Conservation (phyloP, 1,284 basidiomycete species). For the Volvariella volvacea region DNA sequence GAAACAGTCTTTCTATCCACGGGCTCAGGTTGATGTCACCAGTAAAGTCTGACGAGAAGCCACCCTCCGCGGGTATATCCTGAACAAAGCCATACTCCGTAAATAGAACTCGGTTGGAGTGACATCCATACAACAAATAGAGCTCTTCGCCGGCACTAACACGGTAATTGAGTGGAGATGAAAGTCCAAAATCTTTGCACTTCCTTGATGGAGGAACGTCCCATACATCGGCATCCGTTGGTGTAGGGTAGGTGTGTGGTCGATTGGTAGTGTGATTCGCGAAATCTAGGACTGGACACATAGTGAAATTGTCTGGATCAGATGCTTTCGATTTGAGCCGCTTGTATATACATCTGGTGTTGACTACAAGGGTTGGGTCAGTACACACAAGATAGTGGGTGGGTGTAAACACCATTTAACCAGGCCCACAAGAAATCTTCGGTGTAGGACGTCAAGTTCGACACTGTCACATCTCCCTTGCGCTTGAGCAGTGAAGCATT, state of each 20-base stretch:
- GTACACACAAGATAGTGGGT: constrained; percentile 9
- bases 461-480: too few species aligned
- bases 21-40: constrained; percentile 60
- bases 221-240: constrained; percentile 30
- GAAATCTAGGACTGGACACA: constrained; percentile 83
- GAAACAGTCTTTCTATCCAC: constrained; percentile 44
- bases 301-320: constrained; percentile 69
- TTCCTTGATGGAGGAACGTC: constrained; percentile 27
- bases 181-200: constrained; percentile 44
- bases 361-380: constrained; percentile 46
- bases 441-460: constrained; percentile 1
- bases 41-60: constrained; percentile 19
- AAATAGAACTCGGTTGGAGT: constrained; percentile 69
- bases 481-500: too few species aligned
- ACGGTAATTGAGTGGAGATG: constrained; percentile 37
- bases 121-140: constrained; percentile 69
- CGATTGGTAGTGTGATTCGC: constrained; percentile 61
- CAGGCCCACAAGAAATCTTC: constrained; percentile 75
- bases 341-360: constrained; percentile 81
- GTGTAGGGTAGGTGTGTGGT: constrained; percentile 35
- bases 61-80: constrained; percentile 20
- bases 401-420: constrained; percentile 60
- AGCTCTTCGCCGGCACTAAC: constrained; percentile 55
- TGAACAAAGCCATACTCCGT: constrained; percentile 82
- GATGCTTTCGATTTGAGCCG: constrained; percentile 48